Conservation (phyloP, 176 grass and related monocot genomes). For the Ensete ventricosum region DNA sequence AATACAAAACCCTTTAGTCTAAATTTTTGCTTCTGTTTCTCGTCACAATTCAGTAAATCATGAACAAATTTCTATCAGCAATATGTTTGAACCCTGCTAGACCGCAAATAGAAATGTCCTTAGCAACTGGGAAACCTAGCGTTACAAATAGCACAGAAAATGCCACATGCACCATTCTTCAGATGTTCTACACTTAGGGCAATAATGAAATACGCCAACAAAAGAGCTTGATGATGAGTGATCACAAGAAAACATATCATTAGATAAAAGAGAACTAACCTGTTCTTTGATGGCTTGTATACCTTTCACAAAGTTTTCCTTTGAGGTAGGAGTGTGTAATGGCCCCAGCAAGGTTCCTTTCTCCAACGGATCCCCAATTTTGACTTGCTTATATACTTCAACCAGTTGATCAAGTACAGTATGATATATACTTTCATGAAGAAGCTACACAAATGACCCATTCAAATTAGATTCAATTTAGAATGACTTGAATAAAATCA, state of each 20-base stretch:
- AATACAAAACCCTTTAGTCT: no score
- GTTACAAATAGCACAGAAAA: not conserved
- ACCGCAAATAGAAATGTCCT: not conserved
- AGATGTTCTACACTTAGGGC: no score
- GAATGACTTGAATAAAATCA: not conserved
- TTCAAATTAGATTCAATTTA: constrained; percentile 16
- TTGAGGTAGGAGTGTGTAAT: constrained; percentile 77
- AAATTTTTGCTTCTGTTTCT: not conserved
- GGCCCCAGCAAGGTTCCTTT: constrained; percentile 88
- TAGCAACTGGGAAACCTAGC: not conserved
- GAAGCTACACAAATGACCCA: constrained; percentile 36
- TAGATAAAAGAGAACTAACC: constrained; percentile 31
- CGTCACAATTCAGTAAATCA: not conserved
- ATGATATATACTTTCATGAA: constrained; percentile 86
- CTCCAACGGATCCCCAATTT: constrained; percentile 87
- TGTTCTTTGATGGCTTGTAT: constrained; percentile 70
- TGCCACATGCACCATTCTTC: not conserved
- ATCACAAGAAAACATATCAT: not conserved
- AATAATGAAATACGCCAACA: not conserved
- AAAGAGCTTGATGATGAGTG: not conserved
- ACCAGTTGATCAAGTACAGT: constrained; percentile 80
- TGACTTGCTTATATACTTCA: constrained; percentile 95
- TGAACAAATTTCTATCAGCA: not conserved
- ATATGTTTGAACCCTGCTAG: no score
- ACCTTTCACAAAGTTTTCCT: constrained; percentile 76